A percentile compares a stretch with the other conserved stretches of the same genome.
phyloP scores from a whole-genome alignment of 192 early-diverging fungal genomes.

The Paraglomus occultum region DNA sequence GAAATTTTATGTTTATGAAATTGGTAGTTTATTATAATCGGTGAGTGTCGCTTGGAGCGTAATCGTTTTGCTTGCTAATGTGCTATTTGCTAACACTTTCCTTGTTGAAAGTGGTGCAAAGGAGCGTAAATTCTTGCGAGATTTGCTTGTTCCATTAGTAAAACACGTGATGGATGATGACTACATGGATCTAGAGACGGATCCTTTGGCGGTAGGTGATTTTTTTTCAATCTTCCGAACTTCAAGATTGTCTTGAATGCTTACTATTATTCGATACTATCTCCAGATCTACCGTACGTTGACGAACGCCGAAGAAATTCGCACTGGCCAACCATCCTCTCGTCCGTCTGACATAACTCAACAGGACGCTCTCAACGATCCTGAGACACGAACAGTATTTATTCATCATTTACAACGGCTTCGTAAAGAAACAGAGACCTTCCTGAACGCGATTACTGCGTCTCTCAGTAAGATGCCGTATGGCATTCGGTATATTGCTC shows the following conservation, averaged over 20 bases:
- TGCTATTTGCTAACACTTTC: not conserved
- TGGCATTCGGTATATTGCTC: conserved; percentile 95
- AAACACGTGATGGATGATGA: conserved; percentile 74
- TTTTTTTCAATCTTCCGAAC: too few relatives aligned
- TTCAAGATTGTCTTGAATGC: not conserved
- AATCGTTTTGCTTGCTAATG: conserved; percentile 15
- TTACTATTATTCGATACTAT: not conserved
- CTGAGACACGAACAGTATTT: conserved; percentile 69
- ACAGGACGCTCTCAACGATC: conserved; percentile 78
- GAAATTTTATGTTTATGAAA: conserved; percentile 97
- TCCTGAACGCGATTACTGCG: conserved; percentile 76
- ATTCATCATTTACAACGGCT: conserved; percentile 74
- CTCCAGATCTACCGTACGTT: conserved; percentile 76
- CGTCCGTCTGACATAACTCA: conserved; percentile 74
- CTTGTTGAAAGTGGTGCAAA: conserved; percentile 72
- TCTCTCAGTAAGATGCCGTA: conserved; percentile 90
- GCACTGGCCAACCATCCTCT: conserved; percentile 77
- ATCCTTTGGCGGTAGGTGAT: conserved; percentile 62
- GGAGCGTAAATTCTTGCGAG: conserved; percentile 87
- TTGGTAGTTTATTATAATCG: conserved; percentile 93
- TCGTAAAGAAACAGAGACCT: conserved; percentile 75
- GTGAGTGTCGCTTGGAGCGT: conserved; percentile 37
- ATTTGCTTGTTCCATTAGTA: conserved; percentile 81
- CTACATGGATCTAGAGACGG: conserved; percentile 85
- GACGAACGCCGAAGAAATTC: conserved; percentile 87